These are phyloP conservation scores for Xylariales sp. DNA, from an alignment of 2,329 filamentous ascomycete genomes.

Conservation along the genomic window DNA sequence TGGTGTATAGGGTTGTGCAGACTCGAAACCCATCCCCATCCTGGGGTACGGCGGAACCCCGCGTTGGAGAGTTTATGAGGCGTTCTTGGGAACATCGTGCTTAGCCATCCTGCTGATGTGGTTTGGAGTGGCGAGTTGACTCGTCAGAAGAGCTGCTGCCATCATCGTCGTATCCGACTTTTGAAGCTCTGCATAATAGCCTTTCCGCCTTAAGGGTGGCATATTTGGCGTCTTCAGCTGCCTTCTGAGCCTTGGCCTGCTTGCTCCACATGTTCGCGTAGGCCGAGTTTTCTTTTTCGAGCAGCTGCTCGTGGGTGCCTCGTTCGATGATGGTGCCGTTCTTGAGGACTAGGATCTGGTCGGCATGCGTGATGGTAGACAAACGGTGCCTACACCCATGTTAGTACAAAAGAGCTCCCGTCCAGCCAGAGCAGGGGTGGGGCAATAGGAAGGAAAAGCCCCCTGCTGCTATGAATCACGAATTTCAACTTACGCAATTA, in stretches of 20 bases:
- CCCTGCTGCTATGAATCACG: too few species aligned
- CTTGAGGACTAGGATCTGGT: slow-evolving; percentile 77
- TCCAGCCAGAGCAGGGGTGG: slow-evolving; percentile 15
- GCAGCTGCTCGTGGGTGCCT: slow-evolving; percentile 73
- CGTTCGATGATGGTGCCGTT: slow-evolving; percentile 73
- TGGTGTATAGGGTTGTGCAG: too few species aligned
- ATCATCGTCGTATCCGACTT: slow-evolving; percentile 20
- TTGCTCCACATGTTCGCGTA: slow-evolving; percentile 88
- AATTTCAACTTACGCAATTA: slow-evolving; percentile 70
- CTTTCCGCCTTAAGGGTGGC: slow-evolving; percentile 37
- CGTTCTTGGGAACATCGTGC: too few species aligned
- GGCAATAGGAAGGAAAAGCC: too few species aligned
- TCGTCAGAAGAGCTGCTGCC: slow-evolving; percentile 27
- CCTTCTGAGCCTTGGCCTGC: slow-evolving; percentile 74
- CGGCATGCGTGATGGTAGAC: slow-evolving; percentile 79
- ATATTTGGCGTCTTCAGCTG: slow-evolving; percentile 53
- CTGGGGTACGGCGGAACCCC: too few species aligned
- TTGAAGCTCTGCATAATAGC: slow-evolving; percentile 44
- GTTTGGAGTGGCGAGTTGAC: slow-evolving; percentile 3
- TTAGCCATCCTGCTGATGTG: neutral
- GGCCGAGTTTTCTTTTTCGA: slow-evolving; percentile 59
- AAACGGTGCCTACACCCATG: slow-evolving; percentile 61
- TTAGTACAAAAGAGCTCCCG: slow-evolving; percentile 3
- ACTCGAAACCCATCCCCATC: too few species aligned
- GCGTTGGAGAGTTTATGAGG: too few species aligned